These are phyloP conservation scores for Mesembryanthemum crystallinum DNA, from an alignment of 148 eudicot species.

Conservation along the genomic window DNA sequence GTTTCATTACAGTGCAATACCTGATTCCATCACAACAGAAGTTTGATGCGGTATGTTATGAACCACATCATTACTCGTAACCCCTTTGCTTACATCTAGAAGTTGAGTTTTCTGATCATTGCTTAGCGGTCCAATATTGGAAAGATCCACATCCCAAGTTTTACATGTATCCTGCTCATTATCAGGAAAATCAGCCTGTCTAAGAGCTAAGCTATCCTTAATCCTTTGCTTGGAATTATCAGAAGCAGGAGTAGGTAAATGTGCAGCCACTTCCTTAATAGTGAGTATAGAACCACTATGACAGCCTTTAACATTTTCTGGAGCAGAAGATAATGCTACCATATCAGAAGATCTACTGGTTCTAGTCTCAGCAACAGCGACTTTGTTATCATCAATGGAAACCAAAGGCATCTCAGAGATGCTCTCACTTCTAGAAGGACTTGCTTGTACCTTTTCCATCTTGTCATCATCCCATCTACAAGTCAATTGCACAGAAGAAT, in stretches of 20 bases:
- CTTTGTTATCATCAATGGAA: conserved; percentile 12
- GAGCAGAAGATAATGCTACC: conserved; percentile 19
- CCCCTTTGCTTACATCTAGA: conserved; percentile 26
- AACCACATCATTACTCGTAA: conserved; percentile 21
- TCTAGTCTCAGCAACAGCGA: conserved; percentile 3
- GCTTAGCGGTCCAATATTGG: conserved; percentile 21
- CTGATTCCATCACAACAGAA: conserved; percentile 27
- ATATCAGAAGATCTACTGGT: conserved; percentile 9
- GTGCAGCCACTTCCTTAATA: conserved; percentile 16
- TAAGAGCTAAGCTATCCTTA: conserved; percentile 15
- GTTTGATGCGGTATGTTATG: conserved; percentile 28
- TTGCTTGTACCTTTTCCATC: conserved; percentile 20
- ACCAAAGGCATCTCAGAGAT: conserved; percentile 27
- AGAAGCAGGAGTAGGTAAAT: conserved; percentile 1
- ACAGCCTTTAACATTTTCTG: conserved; percentile 19
- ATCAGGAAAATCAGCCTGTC: conserved; percentile 21
- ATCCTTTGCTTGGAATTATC: conserved; percentile 23
- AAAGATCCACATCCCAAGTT: conserved; percentile 23
- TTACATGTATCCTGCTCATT: conserved; percentile 27
- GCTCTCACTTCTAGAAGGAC: conserved; percentile 8
- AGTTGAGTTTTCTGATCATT: conserved; percentile 21
- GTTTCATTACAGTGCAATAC: conserved; percentile 32
- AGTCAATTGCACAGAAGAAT: conserved; percentile 19
- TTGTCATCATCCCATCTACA: conserved; percentile 18
- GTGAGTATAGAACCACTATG: conserved; percentile 15